Conservation (phyloP, 768 basidiomycete genomes). For the Glaciozyma antarctica region DNA sequence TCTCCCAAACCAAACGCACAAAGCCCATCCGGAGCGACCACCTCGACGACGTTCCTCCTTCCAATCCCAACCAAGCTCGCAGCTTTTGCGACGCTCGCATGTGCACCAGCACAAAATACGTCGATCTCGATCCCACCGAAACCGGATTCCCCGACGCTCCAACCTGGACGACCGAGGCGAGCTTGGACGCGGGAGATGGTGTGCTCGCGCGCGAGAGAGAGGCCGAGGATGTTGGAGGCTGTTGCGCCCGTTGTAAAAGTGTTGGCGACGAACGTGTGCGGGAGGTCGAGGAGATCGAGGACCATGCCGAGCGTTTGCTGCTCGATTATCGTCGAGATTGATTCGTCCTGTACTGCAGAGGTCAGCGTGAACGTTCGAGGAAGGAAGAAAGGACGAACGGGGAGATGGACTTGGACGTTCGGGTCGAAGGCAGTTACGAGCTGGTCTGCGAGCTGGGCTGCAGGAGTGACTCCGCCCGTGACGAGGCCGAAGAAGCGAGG, state of each 20-base stretch:
- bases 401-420: slow-evolving; percentile 40
- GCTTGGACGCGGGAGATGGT: slow-evolving; percentile 34
- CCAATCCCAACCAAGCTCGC: slow-evolving; percentile 43
- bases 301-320: slow-evolving; percentile 26
- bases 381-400: slow-evolving; percentile 21
- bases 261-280: slow-evolving; percentile 37
- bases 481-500: slow-evolving; percentile 36
- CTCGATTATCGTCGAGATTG: slow-evolving; percentile 32
- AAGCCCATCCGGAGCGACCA: slow-evolving; percentile 28
- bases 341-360: slow-evolving; percentile 31
- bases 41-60: slow-evolving; percentile 39
- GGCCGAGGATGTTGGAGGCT: slow-evolving; percentile 43
- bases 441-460: slow-evolving; percentile 42
- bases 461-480: slow-evolving; percentile 37
- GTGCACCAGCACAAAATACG: slow-evolving; percentile 41
- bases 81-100: slow-evolving; percentile 44
- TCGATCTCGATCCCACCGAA: slow-evolving; percentile 36
- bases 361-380: slow-evolving; percentile 16
- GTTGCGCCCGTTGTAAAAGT: slow-evolving; percentile 46
- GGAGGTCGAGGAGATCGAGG: slow-evolving; percentile 32
- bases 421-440: slow-evolving; percentile 40
- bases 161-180: slow-evolving; percentile 18
- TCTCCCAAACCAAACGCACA: slow-evolving; percentile 37
- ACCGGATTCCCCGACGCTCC: slow-evolving; percentile 42
- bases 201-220: slow-evolving; percentile 42